These are phyloP conservation scores for Cylindrotheca closterium DNA, from an alignment of 108 stramenopile species.

Conservation along the genomic window DNA sequence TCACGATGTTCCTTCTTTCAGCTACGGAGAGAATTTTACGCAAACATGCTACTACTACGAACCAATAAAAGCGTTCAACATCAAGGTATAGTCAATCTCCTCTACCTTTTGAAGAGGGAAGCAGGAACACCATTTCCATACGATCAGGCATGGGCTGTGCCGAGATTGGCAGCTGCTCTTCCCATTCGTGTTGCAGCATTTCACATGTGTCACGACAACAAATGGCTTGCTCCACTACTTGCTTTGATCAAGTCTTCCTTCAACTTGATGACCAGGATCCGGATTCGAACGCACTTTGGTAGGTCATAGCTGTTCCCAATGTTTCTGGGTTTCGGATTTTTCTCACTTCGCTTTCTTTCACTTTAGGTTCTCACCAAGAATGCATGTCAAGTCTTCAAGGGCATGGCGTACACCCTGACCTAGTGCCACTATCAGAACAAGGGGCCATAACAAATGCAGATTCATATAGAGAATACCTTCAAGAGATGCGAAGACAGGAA, in stretches of 20 bases:
- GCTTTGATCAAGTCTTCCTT: conserved; percentile 1
- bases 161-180: neutral
- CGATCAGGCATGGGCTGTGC: neutral
- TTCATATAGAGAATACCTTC: conserved; percentile 1
- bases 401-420: neutral
- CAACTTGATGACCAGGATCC: neutral
- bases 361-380: neutral
- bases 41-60: neutral
- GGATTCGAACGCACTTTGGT: neutral
- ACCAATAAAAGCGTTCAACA: neutral
- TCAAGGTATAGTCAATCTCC: neutral
- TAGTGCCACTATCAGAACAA: neutral
- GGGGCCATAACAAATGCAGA: conserved; percentile 1
- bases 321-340: no score
- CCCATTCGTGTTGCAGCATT: neutral
- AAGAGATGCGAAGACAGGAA: conserved; percentile 1
- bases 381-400: neutral
- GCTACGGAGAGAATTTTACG: neutral
- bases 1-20: neutral
- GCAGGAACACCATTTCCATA: no score
- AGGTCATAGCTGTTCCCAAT: no score
- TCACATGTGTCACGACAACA: neutral
- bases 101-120: neutral
- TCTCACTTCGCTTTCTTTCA: no score
- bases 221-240: no score